Evolutionary conservation across 148 eudicot genomes (phyloP), one percentile per base, ranked within the genome.

Genomic region (Arctostaphylos glauca): DNA sequence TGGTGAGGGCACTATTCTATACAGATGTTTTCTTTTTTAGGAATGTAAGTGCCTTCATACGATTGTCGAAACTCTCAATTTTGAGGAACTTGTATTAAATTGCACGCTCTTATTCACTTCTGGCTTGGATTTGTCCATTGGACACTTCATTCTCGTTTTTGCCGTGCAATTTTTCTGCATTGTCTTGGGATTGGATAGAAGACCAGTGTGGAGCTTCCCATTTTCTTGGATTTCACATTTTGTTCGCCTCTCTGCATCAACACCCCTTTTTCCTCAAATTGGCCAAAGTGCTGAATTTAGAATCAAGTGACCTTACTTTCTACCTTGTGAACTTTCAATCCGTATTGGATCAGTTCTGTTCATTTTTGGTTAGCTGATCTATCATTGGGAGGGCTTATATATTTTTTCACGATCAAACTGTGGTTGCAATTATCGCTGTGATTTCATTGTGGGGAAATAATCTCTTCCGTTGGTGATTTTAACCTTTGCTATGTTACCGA

Each of bases 261-360:
- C 76, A 18, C 46, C 0, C 12, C 74, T 47, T 47, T 46, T 73
- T 73, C 23, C 76, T 44, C 21, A 2, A 44, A 72, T 18, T 72
- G 23, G 25, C 50, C 44, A 16, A 21, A 43, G 52, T 2, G 49
- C 7, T 2, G 12, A 71, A 44, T 72, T 23, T 72, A 46, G 76
- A 18, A 46, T 72, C 52, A 19, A 44, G 12, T 75, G 78, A 75
- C 58, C 53, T 48, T 44, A 74, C 78, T 49, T 75, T 50, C 56
- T 23, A 49, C 38, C 54, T n/a, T 9, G 18, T 75, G 58, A 50
- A 13, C 78, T 12, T 25, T 75, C 78, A 75, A 49, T 50, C 41
- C 4, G n/a, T 49, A 25, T 31, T n/a, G 18, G 25, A 75, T 75
- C 7, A 25, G 18, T 74, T 15, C 55, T 49, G 1, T 48, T 73